Conservation (phyloP, 257 asterid species). For the Penstemon newberryi region DNA sequence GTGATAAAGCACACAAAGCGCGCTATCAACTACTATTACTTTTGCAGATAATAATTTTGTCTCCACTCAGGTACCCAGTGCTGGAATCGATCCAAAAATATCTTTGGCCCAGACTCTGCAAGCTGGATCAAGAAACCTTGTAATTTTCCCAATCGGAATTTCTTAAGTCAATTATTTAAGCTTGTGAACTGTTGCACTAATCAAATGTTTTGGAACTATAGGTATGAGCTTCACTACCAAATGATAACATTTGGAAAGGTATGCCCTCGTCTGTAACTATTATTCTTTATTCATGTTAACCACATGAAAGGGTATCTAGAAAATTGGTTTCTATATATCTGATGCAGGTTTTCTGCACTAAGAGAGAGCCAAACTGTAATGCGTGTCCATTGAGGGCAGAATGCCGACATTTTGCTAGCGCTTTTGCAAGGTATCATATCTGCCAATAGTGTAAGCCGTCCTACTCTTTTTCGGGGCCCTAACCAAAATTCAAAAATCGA, state of each 20-base stretch:
- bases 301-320: conserved; percentile 21
- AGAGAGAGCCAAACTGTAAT: conserved; percentile 90
- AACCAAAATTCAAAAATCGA: no score
- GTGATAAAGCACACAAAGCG: no score
- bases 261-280: conserved; percentile 17
- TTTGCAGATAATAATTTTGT: conserved; percentile 30
- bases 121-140: conserved; percentile 89
- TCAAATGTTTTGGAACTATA: conserved; percentile 39
- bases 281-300: conserved; percentile 4
- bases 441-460: conserved; percentile 12
- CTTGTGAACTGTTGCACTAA: conserved; percentile 25
- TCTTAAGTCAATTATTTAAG: conserved; percentile 14
- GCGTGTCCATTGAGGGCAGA: conserved; percentile 94
- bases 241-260: conserved; percentile 99
- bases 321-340: conserved; percentile 19
- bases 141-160: conserved; percentile 36
- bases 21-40: no score
- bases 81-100: conserved; percentile 91
- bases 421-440: conserved; percentile 76
- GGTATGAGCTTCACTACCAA: conserved; percentile 97
- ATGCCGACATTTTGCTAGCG: conserved; percentile 97
- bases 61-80: conserved; percentile 73
- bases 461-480: no score
- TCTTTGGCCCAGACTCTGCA: conserved; percentile 98
- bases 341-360: conserved; percentile 95